Base-by-base conservation (phyloP, 139 green algal genomes). In the Micractinium sp. region DNA sequence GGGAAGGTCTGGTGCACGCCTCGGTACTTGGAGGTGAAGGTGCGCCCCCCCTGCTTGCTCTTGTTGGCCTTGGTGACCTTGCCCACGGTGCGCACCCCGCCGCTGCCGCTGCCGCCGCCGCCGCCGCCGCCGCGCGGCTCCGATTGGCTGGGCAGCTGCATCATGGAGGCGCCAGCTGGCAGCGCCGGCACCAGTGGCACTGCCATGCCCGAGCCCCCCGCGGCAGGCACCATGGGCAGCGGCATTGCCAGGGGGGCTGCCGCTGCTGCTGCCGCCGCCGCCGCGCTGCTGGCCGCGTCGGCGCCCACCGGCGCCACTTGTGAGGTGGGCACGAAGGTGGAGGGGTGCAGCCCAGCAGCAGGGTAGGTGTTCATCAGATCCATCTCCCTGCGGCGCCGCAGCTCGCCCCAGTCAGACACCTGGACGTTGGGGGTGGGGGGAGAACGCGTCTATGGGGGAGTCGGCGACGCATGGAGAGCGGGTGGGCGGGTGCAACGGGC, bases 1-100 rank as follows among this genome's bases (percentile, higher is more conserved):
- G 96, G 96, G 89, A 98, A 98, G 14, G 96, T 98, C 85, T 98
- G 96, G 89, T 98, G 96, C 75, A 98, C 96, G 29, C 96, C 96
- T 1, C 96, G 90, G 90, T 95, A 98, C 85, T 94, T 95, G 74
- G 92, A 96, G 16, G 96, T 98, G 93, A 96, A 98, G 19, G 92
- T 96, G 35, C 96, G 90, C 0, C 95, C 85, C 3, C 36, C 73
- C 12, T 73, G 39, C 86, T 92, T 92, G 73, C 14, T 39, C 86
- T 92, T 92, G 71, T 60, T 73, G 81, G 85, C 56, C 81, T 92
- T 92, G 0, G 85, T 88, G 7, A 88, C 85, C 85, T 88, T 88
- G 85, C 71, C 71, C 31, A 82, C 85, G 4, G 74, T 61, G 69
- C 85, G 85, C 41, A 71, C 85, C 1, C 47, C 71, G 39, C 71